These are phyloP conservation scores for Fusarium duplospermum DNA, from an alignment of 2,329 filamentous ascomycete species.

Conservation along the genomic window DNA sequence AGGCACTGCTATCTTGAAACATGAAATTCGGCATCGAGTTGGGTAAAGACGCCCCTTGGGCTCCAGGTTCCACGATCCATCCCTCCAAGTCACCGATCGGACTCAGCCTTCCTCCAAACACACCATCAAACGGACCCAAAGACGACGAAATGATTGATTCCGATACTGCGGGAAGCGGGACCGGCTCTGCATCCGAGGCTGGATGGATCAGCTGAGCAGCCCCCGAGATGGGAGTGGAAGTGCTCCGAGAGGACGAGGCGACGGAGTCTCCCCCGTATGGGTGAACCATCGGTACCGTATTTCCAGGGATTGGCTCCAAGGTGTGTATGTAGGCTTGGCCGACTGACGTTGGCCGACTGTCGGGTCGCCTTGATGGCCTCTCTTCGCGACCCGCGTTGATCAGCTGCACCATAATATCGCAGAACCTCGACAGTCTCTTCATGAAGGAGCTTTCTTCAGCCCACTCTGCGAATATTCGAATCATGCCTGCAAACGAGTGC, in stretches of 20 bases:
- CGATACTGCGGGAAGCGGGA: background rate
- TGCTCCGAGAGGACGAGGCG: constrained; percentile 11
- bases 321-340: constrained; percentile 1
- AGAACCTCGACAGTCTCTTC: constrained; percentile 4
- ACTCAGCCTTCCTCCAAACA: background rate
- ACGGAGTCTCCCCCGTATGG: constrained; percentile 6
- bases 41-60: background rate
- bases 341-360: background rate
- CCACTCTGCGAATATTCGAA: constrained; percentile 6
- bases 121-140: background rate
- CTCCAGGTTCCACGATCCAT: constrained; percentile 12
- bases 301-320: background rate
- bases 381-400: background rate
- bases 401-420: constrained; percentile 1
- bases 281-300: background rate
- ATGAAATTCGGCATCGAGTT: constrained; percentile 10
- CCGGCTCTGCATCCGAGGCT: background rate
- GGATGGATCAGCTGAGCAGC: background rate
- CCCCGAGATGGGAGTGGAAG: constrained; percentile 8
- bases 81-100: constrained; percentile 8
- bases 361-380: background rate
- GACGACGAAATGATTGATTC: background rate
- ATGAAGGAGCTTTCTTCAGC: constrained; percentile 1
- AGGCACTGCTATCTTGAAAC: constrained; percentile 5
- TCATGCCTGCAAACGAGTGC: background rate